Evolutionary conservation across 2,329 filamentous ascomycete species (phyloP), one percentile per base, ranked within the genome.

Genomic region (Chrysosporium keratinophilum): DNA sequence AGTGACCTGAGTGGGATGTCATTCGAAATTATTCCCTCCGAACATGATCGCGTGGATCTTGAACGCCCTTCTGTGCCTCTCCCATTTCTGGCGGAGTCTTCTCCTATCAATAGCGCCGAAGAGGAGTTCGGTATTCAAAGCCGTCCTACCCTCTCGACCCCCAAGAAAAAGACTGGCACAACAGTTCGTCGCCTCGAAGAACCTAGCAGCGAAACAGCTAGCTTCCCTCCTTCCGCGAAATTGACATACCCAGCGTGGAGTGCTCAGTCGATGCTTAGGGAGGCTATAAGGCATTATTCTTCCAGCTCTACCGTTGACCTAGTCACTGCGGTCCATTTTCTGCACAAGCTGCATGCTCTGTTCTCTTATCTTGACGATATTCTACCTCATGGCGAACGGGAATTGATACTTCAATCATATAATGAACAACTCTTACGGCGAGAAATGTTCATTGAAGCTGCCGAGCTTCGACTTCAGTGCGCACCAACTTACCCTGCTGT

Each of bases 401-500:
- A 82, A 62, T 69, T 71, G 44, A 76, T 82, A 41, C 73, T 82
- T 41, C 71, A 74, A 40, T 69, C 74, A 2, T 83, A 83, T 63
- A 78, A 83, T 64, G 74, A 76, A 48, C 77, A 78, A 54, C 69
- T 84, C 10, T 58, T 71, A 28, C 66, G 69, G 34, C 69, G 72
- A 45, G 67, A 65, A n/a, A 70, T 72, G 69, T 67, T 69, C 44
- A 56, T 71, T 14, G 69, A 71, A 57, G 79, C 80, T 4, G 77
- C 78, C 9, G 71, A 76, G 34, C 66, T 84, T n/a, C 77, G 81
- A 23, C 72, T 75, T 42, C 67, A 78, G 37, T 72, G 75, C 48
- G 79, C 80, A 51, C 75, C 78, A 2, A 68, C 68, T 2, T 80
- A 80, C 56, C 77, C 78, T 7, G 69, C 74, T 7, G 76, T 81